These are phyloP conservation scores for Alnus rubra DNA, from an alignment of 306 rosid species.

Conservation along the genomic window DNA sequence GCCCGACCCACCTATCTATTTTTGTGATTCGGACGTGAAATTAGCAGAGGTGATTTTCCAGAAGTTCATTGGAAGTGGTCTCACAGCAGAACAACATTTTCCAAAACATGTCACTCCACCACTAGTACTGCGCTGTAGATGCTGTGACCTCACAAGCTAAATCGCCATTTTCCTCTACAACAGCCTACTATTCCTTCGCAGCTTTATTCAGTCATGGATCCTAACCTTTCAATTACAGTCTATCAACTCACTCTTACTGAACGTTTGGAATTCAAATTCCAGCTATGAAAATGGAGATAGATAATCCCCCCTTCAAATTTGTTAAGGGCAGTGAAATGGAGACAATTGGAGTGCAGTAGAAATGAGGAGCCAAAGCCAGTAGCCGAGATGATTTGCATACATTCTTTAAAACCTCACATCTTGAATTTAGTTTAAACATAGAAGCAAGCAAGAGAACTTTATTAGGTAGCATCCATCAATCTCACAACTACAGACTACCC, in stretches of 20 bases:
- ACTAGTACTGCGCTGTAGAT: not conserved
- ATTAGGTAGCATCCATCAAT: not conserved
- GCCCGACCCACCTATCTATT: conserved; percentile 35
- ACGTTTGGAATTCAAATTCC: not conserved
- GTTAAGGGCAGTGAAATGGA: not conserved
- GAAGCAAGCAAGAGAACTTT: conserved; percentile 3
- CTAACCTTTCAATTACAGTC: not conserved
- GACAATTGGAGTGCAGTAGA: not conserved
- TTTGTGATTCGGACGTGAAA: conserved; percentile 56
- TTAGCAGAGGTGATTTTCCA: conserved; percentile 50
- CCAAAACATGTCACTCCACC: not conserved
- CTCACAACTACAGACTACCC: conserved; percentile 8
- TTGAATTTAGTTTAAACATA: not conserved
- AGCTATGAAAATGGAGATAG: not conserved
- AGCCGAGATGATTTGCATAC: not conserved
- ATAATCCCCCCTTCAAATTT: too few relatives aligned
- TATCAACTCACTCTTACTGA: not conserved
- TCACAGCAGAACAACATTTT: not conserved
- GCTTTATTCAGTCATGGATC: conserved; percentile 5
- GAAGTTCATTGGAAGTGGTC: conserved; percentile 32
- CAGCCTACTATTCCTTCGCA: not conserved
- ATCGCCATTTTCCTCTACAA: not conserved
- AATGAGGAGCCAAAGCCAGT: not conserved
- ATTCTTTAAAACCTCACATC: not conserved
- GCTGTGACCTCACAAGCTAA: not conserved